Conservation (phyloP, 225 moss, liverwort and hornwort genomes). For the Marchantia paleacea region DNA sequence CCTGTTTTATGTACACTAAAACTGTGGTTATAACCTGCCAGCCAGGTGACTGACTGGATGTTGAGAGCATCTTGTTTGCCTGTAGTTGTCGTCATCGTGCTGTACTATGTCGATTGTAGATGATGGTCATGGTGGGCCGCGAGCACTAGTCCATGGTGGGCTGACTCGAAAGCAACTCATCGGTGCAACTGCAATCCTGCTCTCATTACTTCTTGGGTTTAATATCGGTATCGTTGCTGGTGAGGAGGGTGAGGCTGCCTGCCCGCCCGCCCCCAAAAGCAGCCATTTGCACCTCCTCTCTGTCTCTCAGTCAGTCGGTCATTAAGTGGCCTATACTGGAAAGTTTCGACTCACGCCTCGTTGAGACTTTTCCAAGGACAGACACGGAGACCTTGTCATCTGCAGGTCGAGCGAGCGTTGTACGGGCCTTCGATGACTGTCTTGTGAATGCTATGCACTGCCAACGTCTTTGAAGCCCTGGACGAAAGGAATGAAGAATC, state of each 20-base stretch:
- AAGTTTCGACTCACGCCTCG: neutral
- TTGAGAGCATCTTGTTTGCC: too few species aligned
- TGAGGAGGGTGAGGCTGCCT: neutral
- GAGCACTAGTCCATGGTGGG: too few species aligned
- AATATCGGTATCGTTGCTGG: neutral
- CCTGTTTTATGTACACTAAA: neutral
- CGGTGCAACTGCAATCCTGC: too few species aligned
- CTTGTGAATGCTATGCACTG: neutral
- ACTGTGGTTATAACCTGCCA: neutral
- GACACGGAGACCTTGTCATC: neutral
- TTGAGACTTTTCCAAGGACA: neutral
- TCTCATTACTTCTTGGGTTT: neutral
- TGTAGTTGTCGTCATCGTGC: too few species aligned
- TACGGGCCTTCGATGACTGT: neutral
- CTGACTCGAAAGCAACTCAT: too few species aligned
- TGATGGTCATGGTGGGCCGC: too few species aligned
- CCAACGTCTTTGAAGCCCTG: too few species aligned
- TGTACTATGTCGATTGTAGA: too few species aligned
- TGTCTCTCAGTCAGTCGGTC: neutral
- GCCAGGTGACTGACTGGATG: too few species aligned
- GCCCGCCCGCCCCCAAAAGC: neutral
- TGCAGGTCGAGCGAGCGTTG: neutral
- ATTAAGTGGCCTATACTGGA: neutral
- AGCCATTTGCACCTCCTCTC: neutral
- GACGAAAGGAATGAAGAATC: constrained; percentile 11